Base-by-base conservation (phyloP, 169 alveolate genomes). In the Eimeria brunetti region DNA sequence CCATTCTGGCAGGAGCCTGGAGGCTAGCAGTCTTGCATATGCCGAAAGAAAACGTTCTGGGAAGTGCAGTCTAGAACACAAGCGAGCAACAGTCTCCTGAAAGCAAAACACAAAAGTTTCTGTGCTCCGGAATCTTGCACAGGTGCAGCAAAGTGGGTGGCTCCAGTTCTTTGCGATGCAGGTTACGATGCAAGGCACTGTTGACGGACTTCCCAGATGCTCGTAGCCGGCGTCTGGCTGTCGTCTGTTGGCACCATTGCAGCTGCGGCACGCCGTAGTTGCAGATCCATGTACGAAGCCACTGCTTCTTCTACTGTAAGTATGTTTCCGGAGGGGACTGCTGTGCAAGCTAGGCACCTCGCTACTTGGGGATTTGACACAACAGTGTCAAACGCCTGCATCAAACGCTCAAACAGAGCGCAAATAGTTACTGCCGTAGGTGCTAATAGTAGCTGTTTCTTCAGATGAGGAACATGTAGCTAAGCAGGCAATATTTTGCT, bases 261-360 rank as follows among this genome's bases (percentile, higher is more conserved):
- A 38, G 76, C 73, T 30, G 93, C 93, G 24, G 93, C 81, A 12
- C 93, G 93, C 64, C 93, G 56, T 27, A 86, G 80, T 75, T 86
- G 93, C 14, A 62, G 46, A 44, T 86, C 93, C 93, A 86, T 86
- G 64, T 86, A 86, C 4, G 71, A 60, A 64, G 93, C 93, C 44
- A 86, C 83, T 27, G 93, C 93, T 24, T 86, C 93, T 71, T 86
- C 93, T 64, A 86, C 93, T 41, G 93, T 86, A 36, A 64, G 83
- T 51, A 64, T 64, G 38, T 16, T 38, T 58, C 36, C 51, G 33
- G 93, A 64, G 27, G 80, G 60, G 20, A 71, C 83, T 36, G 75
- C 83, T 27, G 83, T 46, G 67, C 93, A 86, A 27, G 83, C 93
- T 24, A 86, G 33, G 64, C 67, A 86, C 51, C 36, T 62, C 53